Evolutionary conservation across 176 grass and related monocot genomes (phyloP), one percentile per base, ranked within the genome.

Genomic region (Lolium rigidum): DNA sequence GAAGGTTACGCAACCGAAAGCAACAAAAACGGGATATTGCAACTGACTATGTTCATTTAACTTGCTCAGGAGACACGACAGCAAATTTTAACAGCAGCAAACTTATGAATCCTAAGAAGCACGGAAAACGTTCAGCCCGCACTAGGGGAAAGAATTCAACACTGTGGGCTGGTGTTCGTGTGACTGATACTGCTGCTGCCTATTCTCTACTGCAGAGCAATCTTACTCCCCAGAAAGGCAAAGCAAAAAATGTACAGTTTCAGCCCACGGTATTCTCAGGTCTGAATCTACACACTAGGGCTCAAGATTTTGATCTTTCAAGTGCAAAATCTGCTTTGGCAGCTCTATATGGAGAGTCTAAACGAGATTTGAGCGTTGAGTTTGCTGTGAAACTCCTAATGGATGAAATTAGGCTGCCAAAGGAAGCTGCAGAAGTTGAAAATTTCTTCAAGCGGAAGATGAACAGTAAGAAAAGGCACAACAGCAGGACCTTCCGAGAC

Each of bases 321-420:
- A 10, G 31, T 70, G 80, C 80, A 57, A 52, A 82, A 44, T 70
- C 66, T 18, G 66, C 80, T 44, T 22, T 82, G 11, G 35, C n/a
- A 71, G 56, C 66, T 9, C 35, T 82, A 6, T 82, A 82, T 57
- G 66, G 66, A 57, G 50, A 71, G 4, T 58, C 66, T 3, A 9
- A 71, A 22, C 7, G 13, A 10, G 66, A 82, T 9, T 12, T 7
- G 6, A 74, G 85, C 16, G 35, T 87, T 46, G 56, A 51, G 46
- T 87, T 81, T 74, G 78, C 78, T 81, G 57, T 87, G 46, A 87
- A 74, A 44, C 20, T 87, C 56, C 68, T 87, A 2, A 87, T 43
- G 85, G 78, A 74, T 4, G 68, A 87, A 63, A 74, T 1, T 3
- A 46, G 43, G 17, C 11, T 80, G 7, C 57, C 56, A 15, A 17